Evolutionary conservation across 2,329 filamentous ascomycete genomes (phyloP).

Genomic region (Aspergillus puulaauensis): DNA sequence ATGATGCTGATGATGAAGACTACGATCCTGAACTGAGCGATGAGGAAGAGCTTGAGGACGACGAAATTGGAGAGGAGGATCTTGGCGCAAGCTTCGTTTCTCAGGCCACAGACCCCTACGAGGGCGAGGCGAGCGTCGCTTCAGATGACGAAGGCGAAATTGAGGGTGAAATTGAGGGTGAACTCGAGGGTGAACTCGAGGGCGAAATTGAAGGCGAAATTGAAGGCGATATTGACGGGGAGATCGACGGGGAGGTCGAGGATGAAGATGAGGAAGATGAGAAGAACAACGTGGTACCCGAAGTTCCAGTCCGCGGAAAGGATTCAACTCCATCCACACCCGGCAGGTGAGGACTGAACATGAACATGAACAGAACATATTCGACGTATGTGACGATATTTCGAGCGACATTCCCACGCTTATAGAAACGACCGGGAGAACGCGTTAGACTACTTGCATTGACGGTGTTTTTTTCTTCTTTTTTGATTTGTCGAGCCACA

Average conservation of each 20-base stretch:
- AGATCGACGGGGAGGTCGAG: not conserved
- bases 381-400: conserved; percentile 8
- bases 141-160: conserved; percentile 21
- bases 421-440: not conserved
- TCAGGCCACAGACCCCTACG: conserved; percentile 36
- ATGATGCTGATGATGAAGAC: conserved; percentile 49
- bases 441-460: conserved; percentile 7
- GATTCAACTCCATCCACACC: conserved; percentile 4
- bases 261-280: not conserved
- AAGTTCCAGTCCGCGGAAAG: not conserved
- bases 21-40: conserved; percentile 36
- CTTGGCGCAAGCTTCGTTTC: conserved; percentile 38
- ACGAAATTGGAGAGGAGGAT: conserved; percentile 54
- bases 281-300: not conserved
- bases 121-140: conserved; percentile 42
- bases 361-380: conserved; percentile 3
- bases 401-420: not conserved
- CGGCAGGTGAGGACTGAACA: not conserved
- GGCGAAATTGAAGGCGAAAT: not conserved
- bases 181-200: not conserved
- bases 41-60: conserved; percentile 26
- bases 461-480: not conserved
- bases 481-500: not conserved
- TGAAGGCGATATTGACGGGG: not conserved
- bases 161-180: not conserved